phyloP scores from a whole-genome alignment of 805 yeast species.

The Cyberlindnera mrakii region DNA sequence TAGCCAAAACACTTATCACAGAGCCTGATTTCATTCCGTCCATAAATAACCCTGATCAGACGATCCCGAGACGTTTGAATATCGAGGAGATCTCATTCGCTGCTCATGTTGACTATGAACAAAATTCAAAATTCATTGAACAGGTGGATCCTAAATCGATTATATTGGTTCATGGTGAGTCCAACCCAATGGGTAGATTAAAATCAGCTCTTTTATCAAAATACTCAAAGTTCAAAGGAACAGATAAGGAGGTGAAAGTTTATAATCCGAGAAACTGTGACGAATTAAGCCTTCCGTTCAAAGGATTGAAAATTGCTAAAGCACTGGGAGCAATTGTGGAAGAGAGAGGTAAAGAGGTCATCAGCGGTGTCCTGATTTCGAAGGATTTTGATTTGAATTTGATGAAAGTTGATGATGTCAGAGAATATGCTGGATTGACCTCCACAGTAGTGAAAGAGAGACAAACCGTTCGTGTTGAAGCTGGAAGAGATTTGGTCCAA shows the following conservation, averaged over 20 bases:
- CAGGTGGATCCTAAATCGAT: constrained; percentile 78
- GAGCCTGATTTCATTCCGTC: constrained; percentile 93
- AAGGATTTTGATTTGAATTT: constrained; percentile 84
- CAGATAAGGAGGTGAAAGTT: constrained; percentile 85
- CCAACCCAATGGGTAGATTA: constrained; percentile 96
- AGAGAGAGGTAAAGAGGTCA: constrained; percentile 35
- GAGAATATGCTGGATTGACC: constrained; percentile 82
- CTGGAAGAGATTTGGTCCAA: constrained; percentile 70
- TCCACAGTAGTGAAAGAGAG: constrained; percentile 81
- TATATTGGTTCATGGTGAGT: constrained; percentile 94
- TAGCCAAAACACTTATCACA: constrained; percentile 84
- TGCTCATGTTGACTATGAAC: constrained; percentile 98
- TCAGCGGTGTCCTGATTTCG: constrained; percentile 85
- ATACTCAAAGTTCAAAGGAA: constrained; percentile 72
- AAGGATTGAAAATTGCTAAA: constrained; percentile 80
- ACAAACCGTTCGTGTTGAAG: constrained; percentile 72
- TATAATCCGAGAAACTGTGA: constrained; percentile 92
- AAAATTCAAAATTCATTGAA: constrained; percentile 87
- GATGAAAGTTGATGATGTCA: constrained; percentile 77
- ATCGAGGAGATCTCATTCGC: constrained; percentile 97
- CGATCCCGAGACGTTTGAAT: constrained; percentile 79
- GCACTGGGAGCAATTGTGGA: constrained; percentile 57
- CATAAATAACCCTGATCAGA: constrained; percentile 67
- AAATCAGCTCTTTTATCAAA: constrained; percentile 89
- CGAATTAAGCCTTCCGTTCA: constrained; percentile 66